Conservation (phyloP, 371 early-diverging fungal genomes). For the Zancudomyces culisetae region DNA sequence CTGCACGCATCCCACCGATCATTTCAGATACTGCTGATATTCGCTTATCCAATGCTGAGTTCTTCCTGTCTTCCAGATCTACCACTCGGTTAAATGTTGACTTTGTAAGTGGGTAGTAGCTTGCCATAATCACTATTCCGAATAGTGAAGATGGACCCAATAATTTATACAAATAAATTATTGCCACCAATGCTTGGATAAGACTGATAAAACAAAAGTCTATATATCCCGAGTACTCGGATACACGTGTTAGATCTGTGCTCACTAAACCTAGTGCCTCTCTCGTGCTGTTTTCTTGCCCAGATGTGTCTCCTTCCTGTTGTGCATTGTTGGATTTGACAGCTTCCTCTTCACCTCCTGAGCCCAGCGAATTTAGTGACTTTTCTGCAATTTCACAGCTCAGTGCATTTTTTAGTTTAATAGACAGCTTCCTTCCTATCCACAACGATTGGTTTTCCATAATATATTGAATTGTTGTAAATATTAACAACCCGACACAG, state of each 20-base stretch:
- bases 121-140: constrained; percentile 36
- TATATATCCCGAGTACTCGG: constrained; percentile 32
- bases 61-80: constrained; percentile 30
- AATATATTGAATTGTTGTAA: constrained; percentile 26
- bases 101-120: constrained; percentile 43
- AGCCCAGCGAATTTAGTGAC: constrained; percentile 8
- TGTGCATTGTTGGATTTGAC: neutral
- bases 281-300: constrained; percentile 27
- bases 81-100: constrained; percentile 29
- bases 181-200: constrained; percentile 34
- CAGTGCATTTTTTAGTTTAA: constrained; percentile 15
- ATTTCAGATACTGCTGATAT: constrained; percentile 39
- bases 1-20: constrained; percentile 47
- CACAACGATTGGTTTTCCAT: constrained; percentile 25
- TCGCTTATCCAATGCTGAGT: constrained; percentile 33
- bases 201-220: constrained; percentile 31
- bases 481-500: constrained; percentile 35
- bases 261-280: constrained; percentile 69
- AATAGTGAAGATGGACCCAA: constrained; percentile 44
- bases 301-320: constrained; percentile 1
- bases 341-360: neutral
- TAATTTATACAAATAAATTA: constrained; percentile 36
- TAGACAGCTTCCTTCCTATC: constrained; percentile 17
- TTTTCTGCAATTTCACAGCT: constrained; percentile 19
- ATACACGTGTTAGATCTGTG: constrained; percentile 54